phyloP scores from a whole-genome alignment of 768 basidiomycete species.

The Ramaria sp. region DNA sequence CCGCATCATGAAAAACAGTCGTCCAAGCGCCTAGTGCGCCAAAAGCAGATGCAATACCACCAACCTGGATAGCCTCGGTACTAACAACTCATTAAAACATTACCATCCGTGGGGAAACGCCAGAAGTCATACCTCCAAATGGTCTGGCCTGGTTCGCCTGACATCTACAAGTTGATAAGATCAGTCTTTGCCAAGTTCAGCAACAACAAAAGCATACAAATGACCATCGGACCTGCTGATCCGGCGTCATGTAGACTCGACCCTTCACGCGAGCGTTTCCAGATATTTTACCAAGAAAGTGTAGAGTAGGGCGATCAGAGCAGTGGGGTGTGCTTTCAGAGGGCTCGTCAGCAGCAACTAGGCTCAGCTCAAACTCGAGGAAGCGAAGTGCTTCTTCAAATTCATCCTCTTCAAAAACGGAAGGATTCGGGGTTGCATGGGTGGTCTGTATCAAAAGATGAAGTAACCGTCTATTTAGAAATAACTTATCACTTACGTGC shows the following conservation, averaged over 20 bases:
- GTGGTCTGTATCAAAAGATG: neutral
- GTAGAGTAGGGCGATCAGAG: slow-evolving; percentile 41
- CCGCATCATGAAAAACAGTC: slow-evolving; percentile 33
- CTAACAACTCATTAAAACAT: neutral
- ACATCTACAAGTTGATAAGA: neutral
- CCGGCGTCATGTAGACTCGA: slow-evolving; percentile 42
- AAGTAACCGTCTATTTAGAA: neutral
- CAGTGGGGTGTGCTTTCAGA: slow-evolving; percentile 33
- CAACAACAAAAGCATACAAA: slow-evolving; percentile 37
- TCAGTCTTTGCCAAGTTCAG: neutral
- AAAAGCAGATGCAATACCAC: slow-evolving; percentile 45
- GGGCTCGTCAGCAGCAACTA: slow-evolving; percentile 21
- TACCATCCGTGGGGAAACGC: neutral
- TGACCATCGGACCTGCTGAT: slow-evolving; percentile 51
- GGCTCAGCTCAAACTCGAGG: slow-evolving; percentile 34
- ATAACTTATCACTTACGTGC: neutral
- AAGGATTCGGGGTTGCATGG: slow-evolving; percentile 26
- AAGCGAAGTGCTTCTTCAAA: slow-evolving; percentile 45
- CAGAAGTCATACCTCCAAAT: slow-evolving; percentile 5
- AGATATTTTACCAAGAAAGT: slow-evolving; percentile 43
- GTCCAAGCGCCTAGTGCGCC: slow-evolving; percentile 51
- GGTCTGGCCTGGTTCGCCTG: slow-evolving; percentile 2
- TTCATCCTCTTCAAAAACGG: slow-evolving; percentile 39
- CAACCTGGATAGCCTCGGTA: slow-evolving; percentile 52
- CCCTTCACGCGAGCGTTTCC: slow-evolving; percentile 39